Conservation (phyloP, 2,329 filamentous ascomycete species). For the Acrocalymma vagum region DNA sequence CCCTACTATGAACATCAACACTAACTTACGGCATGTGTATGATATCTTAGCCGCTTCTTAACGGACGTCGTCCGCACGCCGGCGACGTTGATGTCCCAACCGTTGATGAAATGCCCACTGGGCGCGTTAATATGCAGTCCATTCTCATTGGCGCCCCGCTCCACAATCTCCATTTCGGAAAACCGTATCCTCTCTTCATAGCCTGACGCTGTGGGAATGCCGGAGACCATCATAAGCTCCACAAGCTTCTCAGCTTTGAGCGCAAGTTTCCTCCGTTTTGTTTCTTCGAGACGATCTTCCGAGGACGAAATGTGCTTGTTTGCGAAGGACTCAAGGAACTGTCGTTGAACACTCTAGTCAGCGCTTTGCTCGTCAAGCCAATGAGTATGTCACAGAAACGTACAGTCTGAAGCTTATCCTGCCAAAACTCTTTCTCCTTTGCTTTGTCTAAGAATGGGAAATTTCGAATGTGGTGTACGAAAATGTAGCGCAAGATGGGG, state of each 20-base stretch:
- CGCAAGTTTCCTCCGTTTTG: constrained; percentile 91
- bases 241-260: constrained; percentile 94
- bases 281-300: constrained; percentile 94
- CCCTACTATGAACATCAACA: too few species aligned
- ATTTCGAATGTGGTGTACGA: constrained; percentile 96
- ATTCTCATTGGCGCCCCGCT: constrained; percentile 89
- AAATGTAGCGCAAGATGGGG: constrained; percentile 93
- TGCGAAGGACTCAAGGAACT: constrained; percentile 97
- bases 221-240: constrained; percentile 99
- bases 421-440: constrained; percentile 99
- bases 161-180: constrained; percentile 95
- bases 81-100: constrained; percentile 96
- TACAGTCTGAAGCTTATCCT: constrained; percentile 94
- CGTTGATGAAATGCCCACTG: constrained; percentile 90
- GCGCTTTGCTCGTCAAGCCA: constrained; percentile 12
- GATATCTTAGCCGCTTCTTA: constrained; percentile 87
- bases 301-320: constrained; percentile 97
- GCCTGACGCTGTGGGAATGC: constrained; percentile 91
- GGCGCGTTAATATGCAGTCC: constrained; percentile 87
- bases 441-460: constrained; percentile 98
- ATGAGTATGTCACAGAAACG: constrained; percentile 51
- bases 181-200: constrained; percentile 98
- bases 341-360: constrained; percentile 23
- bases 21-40: constrained; percentile 84
- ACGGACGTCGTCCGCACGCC: constrained; percentile 82